These are phyloP conservation scores for Mucor plumbeus DNA, from an alignment of 371 early-diverging fungal genomes.

Conservation along the genomic window DNA sequence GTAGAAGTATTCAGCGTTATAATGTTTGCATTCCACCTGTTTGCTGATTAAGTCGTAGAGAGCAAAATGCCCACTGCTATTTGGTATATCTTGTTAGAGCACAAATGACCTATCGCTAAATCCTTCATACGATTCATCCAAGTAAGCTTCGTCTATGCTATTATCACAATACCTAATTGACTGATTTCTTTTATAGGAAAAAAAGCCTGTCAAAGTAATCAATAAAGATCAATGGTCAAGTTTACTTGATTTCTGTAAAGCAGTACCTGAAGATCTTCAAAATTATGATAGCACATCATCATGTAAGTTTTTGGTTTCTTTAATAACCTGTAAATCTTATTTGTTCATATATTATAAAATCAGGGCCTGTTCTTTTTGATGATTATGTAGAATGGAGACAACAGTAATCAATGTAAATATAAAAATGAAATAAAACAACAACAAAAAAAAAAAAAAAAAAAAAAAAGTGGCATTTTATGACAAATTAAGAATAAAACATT, in stretches of 20 bases:
- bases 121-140: constrained; percentile 41
- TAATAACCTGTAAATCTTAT: background rate
- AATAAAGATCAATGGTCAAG: constrained; percentile 57
- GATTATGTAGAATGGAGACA: constrained; percentile 49
- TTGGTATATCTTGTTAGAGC: constrained; percentile 38
- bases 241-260: constrained; percentile 41
- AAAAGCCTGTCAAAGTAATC: constrained; percentile 47
- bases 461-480: background rate
- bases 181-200: constrained; percentile 20
- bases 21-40: no score
- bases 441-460: background rate
- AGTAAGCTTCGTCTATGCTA: constrained; percentile 14
- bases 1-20: no score
- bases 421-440: background rate
- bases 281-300: constrained; percentile 46
- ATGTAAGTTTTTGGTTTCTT: constrained; percentile 31
- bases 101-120: constrained; percentile 31
- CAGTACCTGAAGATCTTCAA: constrained; percentile 36
- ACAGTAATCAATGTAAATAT: constrained; percentile 16
- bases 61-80: no score
- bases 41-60: no score
- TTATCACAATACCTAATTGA: background rate
- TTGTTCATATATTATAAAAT: background rate
- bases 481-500: background rate
- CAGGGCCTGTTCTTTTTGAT: constrained; percentile 54